Conservation (phyloP, 257 asterid genomes). For the Striga asiatica region DNA sequence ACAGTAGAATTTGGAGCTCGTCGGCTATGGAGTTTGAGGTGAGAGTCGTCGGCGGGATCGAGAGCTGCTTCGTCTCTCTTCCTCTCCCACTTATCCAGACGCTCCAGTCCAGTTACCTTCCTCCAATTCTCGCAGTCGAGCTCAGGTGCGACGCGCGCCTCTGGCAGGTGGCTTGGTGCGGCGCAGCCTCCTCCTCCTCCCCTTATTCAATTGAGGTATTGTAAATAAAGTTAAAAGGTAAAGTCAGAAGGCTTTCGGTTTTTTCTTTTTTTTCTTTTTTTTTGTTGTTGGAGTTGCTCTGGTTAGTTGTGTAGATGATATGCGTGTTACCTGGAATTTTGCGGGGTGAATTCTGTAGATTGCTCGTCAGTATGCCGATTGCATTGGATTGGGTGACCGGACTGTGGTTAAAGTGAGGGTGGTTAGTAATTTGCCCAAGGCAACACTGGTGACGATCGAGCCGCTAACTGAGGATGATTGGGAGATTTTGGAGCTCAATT, state of each 20-base stretch:
- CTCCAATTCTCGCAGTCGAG: slow-evolving; percentile 76
- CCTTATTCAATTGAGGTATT: slow-evolving; percentile 74
- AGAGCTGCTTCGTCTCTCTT: slow-evolving; percentile 72
- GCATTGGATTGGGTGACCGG: slow-evolving; percentile 68
- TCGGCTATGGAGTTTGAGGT: slow-evolving; percentile 80
- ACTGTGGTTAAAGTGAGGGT: slow-evolving; percentile 59
- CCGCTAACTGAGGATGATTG: slow-evolving; percentile 98
- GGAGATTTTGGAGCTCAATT: slow-evolving; percentile 95
- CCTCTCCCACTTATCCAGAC: slow-evolving; percentile 73
- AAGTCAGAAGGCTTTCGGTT: too few species aligned
- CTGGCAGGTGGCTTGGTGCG: slow-evolving; percentile 91
- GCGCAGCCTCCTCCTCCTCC: slow-evolving; percentile 69
- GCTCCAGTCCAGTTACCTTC: slow-evolving; percentile 73
- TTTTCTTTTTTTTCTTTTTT: neutral
- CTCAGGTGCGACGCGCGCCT: slow-evolving; percentile 43
- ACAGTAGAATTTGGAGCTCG: neutral
- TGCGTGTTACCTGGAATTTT: neutral
- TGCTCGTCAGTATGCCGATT: slow-evolving; percentile 75
- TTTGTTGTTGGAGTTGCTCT: too few species aligned
- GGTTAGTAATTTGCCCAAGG: slow-evolving; percentile 60
- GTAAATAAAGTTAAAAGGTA: neutral
- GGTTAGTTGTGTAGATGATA: neutral
- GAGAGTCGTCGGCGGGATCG: slow-evolving; percentile 57
- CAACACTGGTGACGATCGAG: slow-evolving; percentile 70
- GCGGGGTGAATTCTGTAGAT: slow-evolving; percentile 36